Evolutionary conservation across 129 eudicot genomes (phyloP).

Genomic region (Lonicera japonica): DNA sequence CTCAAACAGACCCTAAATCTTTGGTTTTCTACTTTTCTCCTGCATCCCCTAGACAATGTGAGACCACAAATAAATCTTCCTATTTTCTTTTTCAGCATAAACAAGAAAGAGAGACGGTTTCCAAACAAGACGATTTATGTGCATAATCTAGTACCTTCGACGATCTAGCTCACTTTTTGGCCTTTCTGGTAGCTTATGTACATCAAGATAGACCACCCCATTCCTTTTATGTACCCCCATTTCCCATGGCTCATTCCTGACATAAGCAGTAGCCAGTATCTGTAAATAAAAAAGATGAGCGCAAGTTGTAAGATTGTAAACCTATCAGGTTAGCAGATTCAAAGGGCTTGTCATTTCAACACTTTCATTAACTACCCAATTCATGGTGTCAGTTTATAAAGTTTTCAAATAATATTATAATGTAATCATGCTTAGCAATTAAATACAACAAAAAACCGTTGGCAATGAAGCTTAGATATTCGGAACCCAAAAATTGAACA

Average conservation of each 20-base stretch:
- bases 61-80: too few species aligned
- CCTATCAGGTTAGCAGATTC: neutral
- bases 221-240: slow-evolving; percentile 99
- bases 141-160: slow-evolving; percentile 44
- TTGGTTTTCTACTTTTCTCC: too few species aligned
- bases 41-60: too few species aligned
- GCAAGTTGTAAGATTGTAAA: neutral
- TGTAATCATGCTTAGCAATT: too few species aligned
- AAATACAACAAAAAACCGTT: too few species aligned
- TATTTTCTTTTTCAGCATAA: neutral
- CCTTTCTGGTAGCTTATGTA: slow-evolving; percentile 87
- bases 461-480: too few species aligned
- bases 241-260: slow-evolving; percentile 96
- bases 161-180: slow-evolving; percentile 84
- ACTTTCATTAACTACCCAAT: too few species aligned
- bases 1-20: too few species aligned
- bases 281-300: slow-evolving; percentile 27
- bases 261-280: slow-evolving; percentile 94
- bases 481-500: too few species aligned
- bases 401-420: too few species aligned
- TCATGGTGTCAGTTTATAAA: too few species aligned
- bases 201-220: slow-evolving; percentile 98
- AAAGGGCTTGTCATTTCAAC: neutral
- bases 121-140: neutral
- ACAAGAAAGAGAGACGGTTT: neutral